Percentiles rank a stretch among this genome's conserved stretches.
Conservation (phyloP, 2,329 filamentous ascomycete genomes). For the Herpotrichia juniperi region DNA sequence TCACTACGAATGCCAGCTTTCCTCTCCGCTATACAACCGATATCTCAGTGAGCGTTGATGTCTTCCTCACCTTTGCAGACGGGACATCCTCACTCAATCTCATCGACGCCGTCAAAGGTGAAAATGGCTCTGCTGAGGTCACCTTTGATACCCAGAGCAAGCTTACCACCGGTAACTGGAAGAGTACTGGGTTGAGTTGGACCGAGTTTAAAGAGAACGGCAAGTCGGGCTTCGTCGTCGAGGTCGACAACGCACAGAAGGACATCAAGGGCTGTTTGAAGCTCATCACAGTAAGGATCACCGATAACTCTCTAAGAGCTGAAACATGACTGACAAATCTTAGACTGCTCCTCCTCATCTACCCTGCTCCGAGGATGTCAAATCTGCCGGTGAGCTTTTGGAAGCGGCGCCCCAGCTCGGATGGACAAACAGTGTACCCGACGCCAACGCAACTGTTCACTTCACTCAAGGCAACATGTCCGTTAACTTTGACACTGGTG, state of each 20-base stretch:
- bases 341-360: conserved; percentile 1
- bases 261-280: not conserved
- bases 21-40: not conserved
- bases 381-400: not conserved
- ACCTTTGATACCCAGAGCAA: not conserved
- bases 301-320: not conserved
- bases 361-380: not conserved
- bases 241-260: not conserved
- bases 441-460: conserved; percentile 1
- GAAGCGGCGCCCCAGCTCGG: not conserved
- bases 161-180: not conserved
- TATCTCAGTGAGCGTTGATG: not conserved
- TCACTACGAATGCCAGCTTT: not conserved
- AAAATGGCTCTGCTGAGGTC: not conserved
- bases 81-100: not conserved
- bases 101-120: not conserved
- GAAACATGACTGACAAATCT: not conserved
- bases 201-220: not conserved
- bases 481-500: not conserved
- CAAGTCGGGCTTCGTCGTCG: not conserved
- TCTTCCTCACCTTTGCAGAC: conserved; percentile 2
- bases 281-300: not conserved
- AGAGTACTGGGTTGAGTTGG: not conserved
- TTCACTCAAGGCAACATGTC: not conserved
- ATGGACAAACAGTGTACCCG: conserved; percentile 8